Conservation (phyloP, 306 rosid genomes). For the Cicer cuneatum region DNA sequence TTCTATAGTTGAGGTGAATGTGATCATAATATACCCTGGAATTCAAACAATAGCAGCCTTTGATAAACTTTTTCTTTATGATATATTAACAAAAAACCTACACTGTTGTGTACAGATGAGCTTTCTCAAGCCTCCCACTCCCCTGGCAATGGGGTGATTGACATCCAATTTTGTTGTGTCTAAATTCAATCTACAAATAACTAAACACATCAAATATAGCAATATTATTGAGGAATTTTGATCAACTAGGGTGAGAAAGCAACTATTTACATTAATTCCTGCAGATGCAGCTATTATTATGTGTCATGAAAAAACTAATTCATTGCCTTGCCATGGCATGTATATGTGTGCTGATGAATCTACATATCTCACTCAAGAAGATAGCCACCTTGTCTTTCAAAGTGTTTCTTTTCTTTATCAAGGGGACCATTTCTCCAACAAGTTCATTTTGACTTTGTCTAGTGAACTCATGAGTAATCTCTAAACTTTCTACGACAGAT, state of each 20-base stretch:
- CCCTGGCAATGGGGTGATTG: constrained; percentile 1
- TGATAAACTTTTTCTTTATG: constrained; percentile 11
- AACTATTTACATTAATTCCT: not conserved
- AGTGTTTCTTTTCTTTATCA: constrained; percentile 66
- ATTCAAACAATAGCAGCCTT: not conserved
- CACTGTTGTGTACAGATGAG: constrained; percentile 7
- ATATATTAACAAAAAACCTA: constrained; percentile 13
- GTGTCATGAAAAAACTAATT: constrained; percentile 11
- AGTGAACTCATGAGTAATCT: constrained; percentile 45
- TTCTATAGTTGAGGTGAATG: constrained; percentile 22
- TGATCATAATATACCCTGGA: constrained; percentile 1
- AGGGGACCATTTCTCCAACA: constrained; percentile 48
- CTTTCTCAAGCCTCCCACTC: not conserved
- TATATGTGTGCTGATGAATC: constrained; percentile 24
- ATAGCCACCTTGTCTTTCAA: constrained; percentile 70
- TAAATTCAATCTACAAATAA: constrained; percentile 38
- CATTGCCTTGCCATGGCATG: constrained; percentile 22
- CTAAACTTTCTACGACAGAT: constrained; percentile 40
- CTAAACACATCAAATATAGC: constrained; percentile 7
- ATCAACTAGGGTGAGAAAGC: constrained; percentile 23
- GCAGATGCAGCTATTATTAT: constrained; percentile 19
- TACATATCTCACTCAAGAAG: constrained; percentile 58
- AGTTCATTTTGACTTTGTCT: constrained; percentile 46
- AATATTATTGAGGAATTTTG: constrained; percentile 16
- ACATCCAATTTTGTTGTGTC: constrained; percentile 20